A percentile compares a stretch with the other conserved stretches of the same genome.
Conservation (phyloP, 306 rosid species). For the Trichosanthes truncata region DNA sequence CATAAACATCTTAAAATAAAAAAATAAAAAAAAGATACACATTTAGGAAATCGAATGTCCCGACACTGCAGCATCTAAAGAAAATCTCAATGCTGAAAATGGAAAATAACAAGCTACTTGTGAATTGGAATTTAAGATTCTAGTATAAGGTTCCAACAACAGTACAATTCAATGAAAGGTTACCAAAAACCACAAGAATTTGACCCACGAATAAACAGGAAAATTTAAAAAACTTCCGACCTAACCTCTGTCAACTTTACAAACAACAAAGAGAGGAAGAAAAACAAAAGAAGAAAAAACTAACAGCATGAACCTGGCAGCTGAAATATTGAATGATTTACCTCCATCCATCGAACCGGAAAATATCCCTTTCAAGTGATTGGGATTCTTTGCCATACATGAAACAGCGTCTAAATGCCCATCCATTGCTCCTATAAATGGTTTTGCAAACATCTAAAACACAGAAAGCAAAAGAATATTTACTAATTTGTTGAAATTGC, state of each 20-base stretch:
- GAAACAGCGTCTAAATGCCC: conserved; percentile 85
- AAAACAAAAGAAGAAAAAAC: not conserved
- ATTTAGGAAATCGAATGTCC: not conserved
- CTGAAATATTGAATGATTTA: conserved; percentile 16
- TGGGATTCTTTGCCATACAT: conserved; percentile 76
- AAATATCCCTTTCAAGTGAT: conserved; percentile 72
- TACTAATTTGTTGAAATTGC: not conserved
- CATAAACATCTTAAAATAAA: not conserved
- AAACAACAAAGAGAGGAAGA: not conserved
- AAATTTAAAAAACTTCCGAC: not conserved
- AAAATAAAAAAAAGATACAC: not conserved
- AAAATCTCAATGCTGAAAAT: not conserved
- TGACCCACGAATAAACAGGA: not conserved
- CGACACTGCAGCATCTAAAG: not conserved
- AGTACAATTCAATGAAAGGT: not conserved
- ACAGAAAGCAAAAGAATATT: not conserved
- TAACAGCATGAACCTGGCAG: not conserved
- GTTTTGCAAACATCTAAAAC: conserved; percentile 76
- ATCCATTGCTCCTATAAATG: conserved; percentile 92
- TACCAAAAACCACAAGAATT: not conserved
- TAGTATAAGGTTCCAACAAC: not conserved
- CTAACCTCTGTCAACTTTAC: not conserved
- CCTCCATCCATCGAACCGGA: conserved; percentile 99
- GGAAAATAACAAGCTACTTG: not conserved
- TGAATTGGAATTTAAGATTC: not conserved